These are phyloP conservation scores for Staphylotrichum longicolle DNA, from an alignment of 495 filamentous ascomycete species.

Conservation along the genomic window DNA sequence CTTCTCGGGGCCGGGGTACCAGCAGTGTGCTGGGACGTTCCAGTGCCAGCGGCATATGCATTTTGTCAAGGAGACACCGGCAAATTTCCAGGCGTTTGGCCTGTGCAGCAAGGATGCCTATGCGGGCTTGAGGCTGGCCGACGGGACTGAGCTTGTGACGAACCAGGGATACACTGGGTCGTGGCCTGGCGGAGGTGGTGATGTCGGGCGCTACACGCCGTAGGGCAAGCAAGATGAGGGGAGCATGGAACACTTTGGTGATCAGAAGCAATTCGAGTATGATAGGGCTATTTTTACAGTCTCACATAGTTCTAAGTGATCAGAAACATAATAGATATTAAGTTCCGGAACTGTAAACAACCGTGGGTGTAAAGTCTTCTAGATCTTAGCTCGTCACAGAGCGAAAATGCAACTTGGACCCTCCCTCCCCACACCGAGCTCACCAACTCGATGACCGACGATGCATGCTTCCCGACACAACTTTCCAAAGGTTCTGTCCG, in stretches of 20 bases:
- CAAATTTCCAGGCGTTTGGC: slow-evolving; percentile 40
- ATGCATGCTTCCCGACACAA: slow-evolving; percentile 11
- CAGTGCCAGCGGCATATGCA: slow-evolving; percentile 43
- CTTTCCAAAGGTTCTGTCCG: background rate
- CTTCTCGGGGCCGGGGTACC: slow-evolving; percentile 52
- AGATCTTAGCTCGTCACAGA: no score
- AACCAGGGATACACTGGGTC: slow-evolving; percentile 48
- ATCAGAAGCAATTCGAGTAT: no score
- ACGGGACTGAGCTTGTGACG: slow-evolving; percentile 36
- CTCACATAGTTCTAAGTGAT: no score
- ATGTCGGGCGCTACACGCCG: slow-evolving; percentile 46
- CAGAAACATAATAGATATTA: no score
- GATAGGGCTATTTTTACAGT: no score
- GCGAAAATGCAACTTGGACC: no score
- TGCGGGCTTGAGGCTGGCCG: slow-evolving; percentile 29
- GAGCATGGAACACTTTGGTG: no score
- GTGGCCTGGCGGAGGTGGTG: slow-evolving; percentile 49
- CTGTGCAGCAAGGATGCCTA: slow-evolving; percentile 39
- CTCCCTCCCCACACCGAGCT: background rate
- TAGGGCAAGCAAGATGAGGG: background rate
- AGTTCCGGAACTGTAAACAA: no score
- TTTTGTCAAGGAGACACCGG: slow-evolving; percentile 35
- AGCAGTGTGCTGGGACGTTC: slow-evolving; percentile 31
- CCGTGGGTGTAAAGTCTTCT: no score
- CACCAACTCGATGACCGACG: slow-evolving; percentile 2